Conservation (phyloP, 129 eudicot genomes). For the Chrysanthemum makinoi region DNA sequence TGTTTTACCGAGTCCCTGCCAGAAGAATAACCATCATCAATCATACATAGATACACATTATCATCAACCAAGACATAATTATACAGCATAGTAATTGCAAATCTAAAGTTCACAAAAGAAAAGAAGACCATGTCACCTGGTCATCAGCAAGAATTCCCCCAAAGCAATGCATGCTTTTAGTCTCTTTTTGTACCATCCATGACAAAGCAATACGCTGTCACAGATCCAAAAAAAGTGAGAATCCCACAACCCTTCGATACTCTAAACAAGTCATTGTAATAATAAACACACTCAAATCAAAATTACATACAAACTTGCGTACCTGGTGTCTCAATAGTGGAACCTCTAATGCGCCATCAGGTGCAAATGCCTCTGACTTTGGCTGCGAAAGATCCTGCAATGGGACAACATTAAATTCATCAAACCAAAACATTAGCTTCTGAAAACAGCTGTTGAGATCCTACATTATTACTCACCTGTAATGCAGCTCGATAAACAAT, state of each 20-base stretch:
- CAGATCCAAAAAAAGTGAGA: constrained; percentile 25
- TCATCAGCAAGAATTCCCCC: constrained; percentile 99
- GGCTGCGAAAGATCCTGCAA: constrained; percentile 91
- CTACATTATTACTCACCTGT: constrained; percentile 44
- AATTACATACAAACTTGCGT: constrained; percentile 10
- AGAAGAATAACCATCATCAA: constrained; percentile 5
- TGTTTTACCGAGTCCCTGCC: constrained; percentile 95
- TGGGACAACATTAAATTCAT: constrained; percentile 14
- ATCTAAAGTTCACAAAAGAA: neutral
- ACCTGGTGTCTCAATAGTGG: constrained; percentile 92
- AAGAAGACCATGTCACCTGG: constrained; percentile 60
- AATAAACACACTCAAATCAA: neutral
- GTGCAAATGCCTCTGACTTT: constrained; percentile 66
- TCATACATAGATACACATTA: neutral
- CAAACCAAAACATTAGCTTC: constrained; percentile 6
- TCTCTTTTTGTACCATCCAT: constrained; percentile 98
- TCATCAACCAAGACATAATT: neutral
- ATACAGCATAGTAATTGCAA: neutral
- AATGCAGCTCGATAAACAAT: constrained; percentile 55
- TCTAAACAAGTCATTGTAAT: no score
- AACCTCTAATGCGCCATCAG: constrained; percentile 75
- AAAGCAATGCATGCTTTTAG: constrained; percentile 57
- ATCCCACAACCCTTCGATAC: neutral
- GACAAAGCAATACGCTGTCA: constrained; percentile 91
- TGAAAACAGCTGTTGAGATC: constrained; percentile 15